These are phyloP conservation scores for Metschnikowia bowlesiae DNA, from an alignment of 805 yeast species.

Conservation along the genomic window DNA sequence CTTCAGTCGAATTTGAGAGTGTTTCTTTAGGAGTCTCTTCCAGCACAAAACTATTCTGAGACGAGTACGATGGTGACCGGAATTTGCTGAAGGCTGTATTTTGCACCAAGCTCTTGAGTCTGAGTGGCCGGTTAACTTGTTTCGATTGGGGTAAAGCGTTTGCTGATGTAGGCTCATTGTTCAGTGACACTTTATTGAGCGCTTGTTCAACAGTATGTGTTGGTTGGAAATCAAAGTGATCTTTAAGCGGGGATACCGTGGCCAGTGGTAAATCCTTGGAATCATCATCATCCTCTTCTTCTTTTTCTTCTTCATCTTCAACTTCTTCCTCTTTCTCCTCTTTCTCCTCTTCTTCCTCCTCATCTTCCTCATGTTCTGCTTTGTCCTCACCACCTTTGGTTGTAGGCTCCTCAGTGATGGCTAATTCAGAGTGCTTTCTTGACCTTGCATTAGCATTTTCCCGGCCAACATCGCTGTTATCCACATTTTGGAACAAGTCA, in stretches of 20 bases:
- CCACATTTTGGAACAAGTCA: constrained; percentile 24
- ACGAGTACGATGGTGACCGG: constrained; percentile 13
- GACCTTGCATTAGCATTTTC: not conserved
- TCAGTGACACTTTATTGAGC: not conserved
- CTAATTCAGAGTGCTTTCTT: not conserved
- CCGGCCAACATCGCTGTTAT: not conserved
- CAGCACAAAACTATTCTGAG: constrained; percentile 3
- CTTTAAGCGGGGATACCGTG: not conserved
- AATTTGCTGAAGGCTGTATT: constrained; percentile 37
- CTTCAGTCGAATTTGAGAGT: not conserved
- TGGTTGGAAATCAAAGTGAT: not conserved
- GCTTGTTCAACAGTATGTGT: not conserved
- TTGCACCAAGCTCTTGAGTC: constrained; percentile 22
- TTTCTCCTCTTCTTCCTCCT: not conserved
- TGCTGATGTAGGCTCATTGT: not conserved
- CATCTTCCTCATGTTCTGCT: too few relatives aligned
- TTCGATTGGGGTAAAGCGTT: not conserved
- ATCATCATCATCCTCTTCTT: not conserved
- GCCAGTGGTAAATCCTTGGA: not conserved
- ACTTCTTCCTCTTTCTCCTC: not conserved
- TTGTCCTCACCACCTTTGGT: not conserved
- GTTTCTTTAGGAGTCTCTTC: constrained; percentile 1
- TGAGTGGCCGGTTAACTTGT: constrained; percentile 4
- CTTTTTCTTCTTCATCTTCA: not conserved
- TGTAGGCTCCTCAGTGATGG: not conserved